Conservation (phyloP, 2,329 filamentous ascomycete genomes). For the Fusarium sp. region DNA sequence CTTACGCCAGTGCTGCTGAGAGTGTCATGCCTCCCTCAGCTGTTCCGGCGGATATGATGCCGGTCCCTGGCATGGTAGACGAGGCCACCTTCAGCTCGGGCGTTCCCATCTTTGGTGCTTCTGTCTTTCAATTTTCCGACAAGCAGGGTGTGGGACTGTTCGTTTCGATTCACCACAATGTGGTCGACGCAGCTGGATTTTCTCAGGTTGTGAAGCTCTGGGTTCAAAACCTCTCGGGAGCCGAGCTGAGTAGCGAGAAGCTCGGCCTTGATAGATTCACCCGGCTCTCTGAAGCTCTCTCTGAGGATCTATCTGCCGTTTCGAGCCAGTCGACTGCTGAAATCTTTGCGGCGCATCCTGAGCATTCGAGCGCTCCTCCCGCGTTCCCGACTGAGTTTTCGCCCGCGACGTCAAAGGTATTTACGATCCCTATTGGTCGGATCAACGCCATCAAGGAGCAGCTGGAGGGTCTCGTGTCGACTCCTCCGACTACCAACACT, state of each 20-base stretch:
- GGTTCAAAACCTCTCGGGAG: neutral
- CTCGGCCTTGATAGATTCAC: neutral
- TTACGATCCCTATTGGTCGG: neutral
- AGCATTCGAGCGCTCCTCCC: conserved; percentile 5
- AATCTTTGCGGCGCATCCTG: conserved; percentile 7
- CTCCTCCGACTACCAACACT: conserved; percentile 5
- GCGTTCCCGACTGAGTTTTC: conserved; percentile 6
- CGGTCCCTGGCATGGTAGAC: neutral
- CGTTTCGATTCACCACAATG: conserved; percentile 13
- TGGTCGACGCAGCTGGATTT: conserved; percentile 11
- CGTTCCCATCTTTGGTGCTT: neutral
- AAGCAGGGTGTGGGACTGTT: conserved; percentile 7
- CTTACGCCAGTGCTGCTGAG: neutral
- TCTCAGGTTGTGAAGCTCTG: conserved; percentile 3
- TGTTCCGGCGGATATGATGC: conserved; percentile 2
- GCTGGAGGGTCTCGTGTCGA: neutral
- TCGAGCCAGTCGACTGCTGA: neutral
- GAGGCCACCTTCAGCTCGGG: neutral
- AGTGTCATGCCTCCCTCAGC: neutral
- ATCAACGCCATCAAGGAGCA: conserved; percentile 4
- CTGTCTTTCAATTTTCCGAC: conserved; percentile 9
- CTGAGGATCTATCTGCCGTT: neutral
- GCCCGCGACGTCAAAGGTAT: conserved; percentile 11
- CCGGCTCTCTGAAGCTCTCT: neutral
- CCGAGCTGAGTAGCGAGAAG: neutral